Evolutionary conservation across 495 filamentous ascomycete genomes (phyloP).

Genomic region (Xylaria venustula): DNA sequence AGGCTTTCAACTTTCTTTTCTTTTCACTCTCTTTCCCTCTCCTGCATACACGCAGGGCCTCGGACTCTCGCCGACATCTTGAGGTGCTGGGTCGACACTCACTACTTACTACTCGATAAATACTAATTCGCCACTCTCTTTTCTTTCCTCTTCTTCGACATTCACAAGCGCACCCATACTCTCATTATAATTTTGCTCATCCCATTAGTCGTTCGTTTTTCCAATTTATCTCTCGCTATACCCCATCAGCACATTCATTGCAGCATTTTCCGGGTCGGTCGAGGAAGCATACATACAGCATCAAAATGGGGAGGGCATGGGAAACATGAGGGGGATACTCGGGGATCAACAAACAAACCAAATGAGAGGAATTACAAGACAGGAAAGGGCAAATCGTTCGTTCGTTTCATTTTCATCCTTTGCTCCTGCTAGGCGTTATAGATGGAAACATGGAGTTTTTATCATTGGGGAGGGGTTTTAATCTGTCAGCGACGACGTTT

Average conservation of each 20-base stretch:
- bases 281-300: background rate
- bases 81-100: background rate
- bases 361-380: background rate
- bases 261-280: background rate
- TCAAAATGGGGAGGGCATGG: background rate
- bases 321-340: background rate
- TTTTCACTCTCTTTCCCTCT: background rate
- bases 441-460: background rate
- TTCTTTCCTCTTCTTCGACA: background rate
- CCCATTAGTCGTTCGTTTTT: slow-evolving; percentile 2
- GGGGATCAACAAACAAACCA: background rate
- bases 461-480: background rate
- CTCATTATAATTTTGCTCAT: slow-evolving; percentile 2
- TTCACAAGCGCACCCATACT: background rate
- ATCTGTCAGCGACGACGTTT: slow-evolving; percentile 4
- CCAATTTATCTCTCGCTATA: background rate
- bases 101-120: background rate
- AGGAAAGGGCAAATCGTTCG: background rate
- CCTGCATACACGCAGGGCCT: no score
- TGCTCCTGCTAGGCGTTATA: slow-evolving; percentile 1
- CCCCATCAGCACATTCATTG: slow-evolving; percentile 1
- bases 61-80: background rate
- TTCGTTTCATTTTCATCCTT: no score
- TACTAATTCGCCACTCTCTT: slow-evolving; percentile 1
- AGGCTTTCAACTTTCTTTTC: background rate